Evolutionary conservation across 768 basidiomycete species (phyloP).

Genomic region (Rhizopogon vesiculosus): DNA sequence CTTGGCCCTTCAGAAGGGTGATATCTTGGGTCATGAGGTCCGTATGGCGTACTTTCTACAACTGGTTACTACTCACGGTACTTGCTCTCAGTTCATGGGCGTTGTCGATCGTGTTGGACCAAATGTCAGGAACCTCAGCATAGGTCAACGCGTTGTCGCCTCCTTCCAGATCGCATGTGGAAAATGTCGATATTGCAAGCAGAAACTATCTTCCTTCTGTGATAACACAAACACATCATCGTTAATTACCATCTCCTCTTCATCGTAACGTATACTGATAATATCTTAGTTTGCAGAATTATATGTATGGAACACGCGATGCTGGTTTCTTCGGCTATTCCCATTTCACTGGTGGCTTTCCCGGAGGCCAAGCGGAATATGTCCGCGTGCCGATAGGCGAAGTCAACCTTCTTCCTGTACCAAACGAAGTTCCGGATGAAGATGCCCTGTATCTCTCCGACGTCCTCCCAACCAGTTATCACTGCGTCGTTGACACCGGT

Average conservation of each 20-base stretch:
- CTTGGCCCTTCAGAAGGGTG: conserved; percentile 61
- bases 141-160: conserved; percentile 72
- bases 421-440: conserved; percentile 62
- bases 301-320: conserved; percentile 62
- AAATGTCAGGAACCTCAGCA: conserved; percentile 51
- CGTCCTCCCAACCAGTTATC: conserved; percentile 69
- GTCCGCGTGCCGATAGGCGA: conserved; percentile 68
- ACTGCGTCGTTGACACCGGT: conserved; percentile 67
- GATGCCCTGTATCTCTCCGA: conserved; percentile 53
- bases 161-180: conserved; percentile 80
- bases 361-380: conserved; percentile 75
- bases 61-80: not conserved
- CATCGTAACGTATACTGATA: not conserved
- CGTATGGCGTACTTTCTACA: conserved; percentile 1
- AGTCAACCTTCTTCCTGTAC: conserved; percentile 67
- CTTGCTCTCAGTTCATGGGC: conserved; percentile 51
- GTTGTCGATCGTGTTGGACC: conserved; percentile 62
- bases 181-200: conserved; percentile 64
- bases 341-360: conserved; percentile 70
- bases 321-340: conserved; percentile 71
- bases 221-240: conserved; percentile 66
- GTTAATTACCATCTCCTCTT: conserved; percentile 29
- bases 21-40: conserved; percentile 72
- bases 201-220: conserved; percentile 71
- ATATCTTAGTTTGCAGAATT: conserved; percentile 39